A percentile compares a stretch with the other conserved stretches of the same genome.
These are phyloP conservation scores for Candida labiduridarum DNA, from an alignment of 1,139 yeast species.

Conservation along the genomic window DNA sequence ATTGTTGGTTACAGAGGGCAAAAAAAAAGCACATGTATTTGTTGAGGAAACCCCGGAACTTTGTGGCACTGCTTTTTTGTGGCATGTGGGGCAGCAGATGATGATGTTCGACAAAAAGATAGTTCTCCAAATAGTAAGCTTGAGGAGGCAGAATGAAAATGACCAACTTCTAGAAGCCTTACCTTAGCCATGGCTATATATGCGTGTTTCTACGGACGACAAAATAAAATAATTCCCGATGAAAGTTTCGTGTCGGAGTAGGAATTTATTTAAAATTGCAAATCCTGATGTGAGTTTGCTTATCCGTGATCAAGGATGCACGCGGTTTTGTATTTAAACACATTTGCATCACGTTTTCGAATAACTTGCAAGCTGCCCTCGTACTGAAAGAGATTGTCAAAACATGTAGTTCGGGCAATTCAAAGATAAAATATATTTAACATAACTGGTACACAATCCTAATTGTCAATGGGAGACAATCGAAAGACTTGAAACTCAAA, in stretches of 20 bases:
- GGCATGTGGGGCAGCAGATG: neutral
- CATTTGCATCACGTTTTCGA: neutral
- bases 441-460: neutral
- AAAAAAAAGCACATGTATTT: neutral
- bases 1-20: neutral
- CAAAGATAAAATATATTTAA: neutral
- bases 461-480: too few species aligned
- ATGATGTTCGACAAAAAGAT: neutral
- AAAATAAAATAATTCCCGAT: neutral
- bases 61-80: neutral
- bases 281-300: neutral
- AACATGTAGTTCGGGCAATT: neutral
- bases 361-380: neutral
- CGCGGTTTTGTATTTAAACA: neutral
- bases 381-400: neutral
- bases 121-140: neutral
- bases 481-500: too few species aligned
- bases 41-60: neutral
- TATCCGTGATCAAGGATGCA: neutral
- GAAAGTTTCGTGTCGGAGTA: neutral
- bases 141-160: neutral
- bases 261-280: neutral
- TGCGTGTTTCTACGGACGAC: neutral
- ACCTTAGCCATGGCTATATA: neutral
- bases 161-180: neutral